Evolutionary conservation across 768 basidiomycete species (phyloP).

Genomic region (Kondoa malvinella): DNA sequence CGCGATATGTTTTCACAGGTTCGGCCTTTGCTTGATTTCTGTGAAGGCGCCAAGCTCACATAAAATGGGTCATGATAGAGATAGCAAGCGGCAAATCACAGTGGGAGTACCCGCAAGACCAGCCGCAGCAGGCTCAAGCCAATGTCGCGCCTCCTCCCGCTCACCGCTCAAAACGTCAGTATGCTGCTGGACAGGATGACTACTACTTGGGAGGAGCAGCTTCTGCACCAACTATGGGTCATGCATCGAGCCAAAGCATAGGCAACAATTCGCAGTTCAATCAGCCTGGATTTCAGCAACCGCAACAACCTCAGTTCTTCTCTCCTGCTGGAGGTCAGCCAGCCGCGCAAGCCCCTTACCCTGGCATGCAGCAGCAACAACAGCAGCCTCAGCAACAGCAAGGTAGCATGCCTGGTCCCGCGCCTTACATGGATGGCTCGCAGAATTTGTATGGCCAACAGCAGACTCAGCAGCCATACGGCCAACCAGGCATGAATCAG

Average conservation of each 20-base stretch:
- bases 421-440: slow-evolving; percentile 30
- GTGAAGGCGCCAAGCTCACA: not conserved
- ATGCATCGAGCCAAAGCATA: not conserved
- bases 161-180: not conserved
- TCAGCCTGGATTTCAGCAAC: not conserved
- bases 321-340: slow-evolving; percentile 20
- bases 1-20: not conserved
- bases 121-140: not conserved
- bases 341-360: not conserved
- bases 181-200: not conserved
- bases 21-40: not conserved
- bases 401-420: slow-evolving; percentile 30
- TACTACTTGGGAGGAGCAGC: not conserved
- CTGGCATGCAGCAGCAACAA: slow-evolving; percentile 39
- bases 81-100: not conserved
- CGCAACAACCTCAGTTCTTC: slow-evolving; percentile 30
- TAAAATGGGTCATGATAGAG: not conserved
- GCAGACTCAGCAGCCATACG: slow-evolving; percentile 19
- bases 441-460: slow-evolving; percentile 31
- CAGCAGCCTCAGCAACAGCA: slow-evolving; percentile 36
- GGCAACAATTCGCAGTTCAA: not conserved
- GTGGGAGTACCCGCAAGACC: not conserved
- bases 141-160: not conserved
- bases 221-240: not conserved
- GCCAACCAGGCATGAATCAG: slow-evolving; percentile 37